phyloP scores from a whole-genome alignment of 805 yeast genomes.

The Yarrowia sp. region DNA sequence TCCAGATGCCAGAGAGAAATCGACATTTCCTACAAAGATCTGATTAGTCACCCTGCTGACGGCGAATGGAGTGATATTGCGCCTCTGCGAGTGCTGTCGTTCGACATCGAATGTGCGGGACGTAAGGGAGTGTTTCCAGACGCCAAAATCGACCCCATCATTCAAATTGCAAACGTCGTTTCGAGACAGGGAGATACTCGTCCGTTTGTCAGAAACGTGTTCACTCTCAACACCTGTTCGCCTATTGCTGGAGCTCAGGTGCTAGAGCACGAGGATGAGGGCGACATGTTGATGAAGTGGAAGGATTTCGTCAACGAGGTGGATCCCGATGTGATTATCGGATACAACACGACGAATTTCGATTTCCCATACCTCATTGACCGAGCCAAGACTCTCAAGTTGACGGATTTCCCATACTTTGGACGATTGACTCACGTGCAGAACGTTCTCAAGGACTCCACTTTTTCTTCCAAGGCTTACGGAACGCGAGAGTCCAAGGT shows the following conservation, averaged over 20 bases:
- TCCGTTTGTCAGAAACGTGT: slow-evolving; percentile 93
- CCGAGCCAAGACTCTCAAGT: slow-evolving; percentile 76
- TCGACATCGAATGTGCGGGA: slow-evolving; percentile 99
- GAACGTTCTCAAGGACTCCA: slow-evolving; percentile 81
- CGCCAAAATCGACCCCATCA: slow-evolving; percentile 89
- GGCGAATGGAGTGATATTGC: slow-evolving; percentile 95
- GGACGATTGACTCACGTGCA: slow-evolving; percentile 72
- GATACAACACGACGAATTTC: slow-evolving; percentile 92
- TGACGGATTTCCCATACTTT: slow-evolving; percentile 80
- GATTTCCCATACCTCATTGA: slow-evolving; percentile 93
- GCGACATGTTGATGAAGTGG: slow-evolving; percentile 86
- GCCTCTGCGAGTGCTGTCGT: slow-evolving; percentile 89
- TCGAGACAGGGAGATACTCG: slow-evolving; percentile 75
- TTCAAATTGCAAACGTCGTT: slow-evolving; percentile 96
- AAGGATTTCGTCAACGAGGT: slow-evolving; percentile 78
- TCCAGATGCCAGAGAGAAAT: slow-evolving; percentile 91
- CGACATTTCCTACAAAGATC: slow-evolving; percentile 66
- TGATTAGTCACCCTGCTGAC: slow-evolving; percentile 84
- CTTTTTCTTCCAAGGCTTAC: slow-evolving; percentile 92
- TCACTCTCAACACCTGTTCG: slow-evolving; percentile 89
- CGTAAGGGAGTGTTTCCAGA: slow-evolving; percentile 97
- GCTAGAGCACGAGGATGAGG: slow-evolving; percentile 74
- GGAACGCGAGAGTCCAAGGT: slow-evolving; percentile 94
- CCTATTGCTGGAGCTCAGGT: slow-evolving; percentile 94
- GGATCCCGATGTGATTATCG: slow-evolving; percentile 97